phyloP scores from a whole-genome alignment of 2,329 filamentous ascomycete species.

The Trichothecium sympodiale region DNA sequence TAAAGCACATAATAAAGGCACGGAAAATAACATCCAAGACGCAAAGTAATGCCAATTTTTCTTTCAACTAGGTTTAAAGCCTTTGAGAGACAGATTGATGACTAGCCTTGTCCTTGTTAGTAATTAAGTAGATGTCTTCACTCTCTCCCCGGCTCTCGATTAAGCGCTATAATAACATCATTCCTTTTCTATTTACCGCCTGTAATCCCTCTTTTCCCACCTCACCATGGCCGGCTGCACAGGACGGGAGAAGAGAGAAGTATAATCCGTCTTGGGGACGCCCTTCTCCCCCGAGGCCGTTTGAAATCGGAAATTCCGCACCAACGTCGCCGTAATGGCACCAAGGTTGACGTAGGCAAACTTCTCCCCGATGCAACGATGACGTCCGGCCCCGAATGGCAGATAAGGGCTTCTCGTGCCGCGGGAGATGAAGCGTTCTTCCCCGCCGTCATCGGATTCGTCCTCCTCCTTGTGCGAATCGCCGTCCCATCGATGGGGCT shows the following conservation, averaged over 20 bases:
- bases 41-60: no score
- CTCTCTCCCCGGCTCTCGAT: no score
- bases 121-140: no score
- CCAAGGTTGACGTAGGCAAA: slow-evolving; percentile 62
- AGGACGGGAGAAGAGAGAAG: slow-evolving; percentile 31
- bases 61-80: no score
- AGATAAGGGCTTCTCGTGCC: slow-evolving; percentile 34
- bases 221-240: slow-evolving; percentile 18
- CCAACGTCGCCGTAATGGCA: slow-evolving; percentile 51
- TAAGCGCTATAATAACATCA: no score
- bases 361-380: slow-evolving; percentile 67
- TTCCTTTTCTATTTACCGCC: slow-evolving; percentile 10
- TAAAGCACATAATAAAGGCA: no score
- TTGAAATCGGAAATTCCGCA: slow-evolving; percentile 48
- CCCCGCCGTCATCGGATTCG: slow-evolving; percentile 11
- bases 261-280: slow-evolving; percentile 56
- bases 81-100: no score
- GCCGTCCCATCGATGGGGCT: slow-evolving; percentile 19
- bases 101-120: no score
- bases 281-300: slow-evolving; percentile 43
- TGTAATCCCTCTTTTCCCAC: slow-evolving; percentile 19
- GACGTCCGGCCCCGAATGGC: slow-evolving; percentile 62
- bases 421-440: slow-evolving; percentile 16
- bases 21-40: no score
- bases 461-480: slow-evolving; percentile 4